Percentiles rank a stretch among this genome's conserved stretches.
These are phyloP conservation scores for Anaeromyces robustus DNA, from an alignment of 192 early-diverging fungal species.

Conservation along the genomic window DNA sequence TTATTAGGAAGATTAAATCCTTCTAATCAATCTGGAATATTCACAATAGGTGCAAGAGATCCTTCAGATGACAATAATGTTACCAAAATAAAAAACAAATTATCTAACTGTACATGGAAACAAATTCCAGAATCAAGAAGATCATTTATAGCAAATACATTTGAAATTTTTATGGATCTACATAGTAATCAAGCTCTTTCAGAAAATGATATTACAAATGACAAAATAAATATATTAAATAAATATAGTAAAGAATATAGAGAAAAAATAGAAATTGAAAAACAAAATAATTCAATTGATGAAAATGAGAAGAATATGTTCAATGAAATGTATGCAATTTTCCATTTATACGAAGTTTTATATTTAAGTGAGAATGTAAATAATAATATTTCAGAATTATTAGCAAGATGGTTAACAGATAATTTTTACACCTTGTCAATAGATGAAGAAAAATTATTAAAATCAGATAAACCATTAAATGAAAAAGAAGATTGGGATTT, in stretches of 20 bases:
- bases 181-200: not conserved
- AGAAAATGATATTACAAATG: not conserved
- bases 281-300: not conserved
- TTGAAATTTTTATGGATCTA: not conserved
- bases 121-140: not conserved
- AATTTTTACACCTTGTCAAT: not conserved
- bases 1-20: not conserved
- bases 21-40: not conserved
- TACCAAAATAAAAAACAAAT: not conserved
- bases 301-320: not conserved
- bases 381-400: not conserved
- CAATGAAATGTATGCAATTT: not conserved
- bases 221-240: not conserved
- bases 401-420: not conserved
- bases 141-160: not conserved
- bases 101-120: not conserved
- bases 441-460: not conserved
- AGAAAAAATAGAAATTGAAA: not conserved
- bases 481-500: not conserved
- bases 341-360: not conserved
- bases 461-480: not conserved
- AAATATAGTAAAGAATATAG: not conserved
- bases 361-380: not conserved
- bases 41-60: not conserved
- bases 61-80: not conserved